phyloP scores from a whole-genome alignment of 495 filamentous ascomycete genomes.

The Lophium mytilinum region DNA sequence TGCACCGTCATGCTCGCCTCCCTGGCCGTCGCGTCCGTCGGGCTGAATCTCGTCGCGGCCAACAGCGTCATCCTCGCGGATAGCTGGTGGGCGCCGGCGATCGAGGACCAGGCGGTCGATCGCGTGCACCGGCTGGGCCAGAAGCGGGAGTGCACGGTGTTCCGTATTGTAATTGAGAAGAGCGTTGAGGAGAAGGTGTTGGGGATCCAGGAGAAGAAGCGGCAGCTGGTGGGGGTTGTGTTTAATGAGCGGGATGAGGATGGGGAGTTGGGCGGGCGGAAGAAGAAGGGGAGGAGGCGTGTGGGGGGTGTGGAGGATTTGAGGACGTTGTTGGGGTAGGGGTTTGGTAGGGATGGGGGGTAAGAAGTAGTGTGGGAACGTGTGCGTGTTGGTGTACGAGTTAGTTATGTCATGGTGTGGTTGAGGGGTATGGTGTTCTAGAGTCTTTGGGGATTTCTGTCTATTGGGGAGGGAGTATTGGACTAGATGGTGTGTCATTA shows the following conservation, averaged over 20 bases:
- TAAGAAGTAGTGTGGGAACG: background rate
- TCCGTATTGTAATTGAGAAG: constrained; percentile 72
- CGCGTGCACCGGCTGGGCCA: constrained; percentile 85
- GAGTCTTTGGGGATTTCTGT: no score
- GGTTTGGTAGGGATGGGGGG: background rate
- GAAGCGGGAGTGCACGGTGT: constrained; percentile 67
- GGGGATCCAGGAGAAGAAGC: constrained; percentile 72
- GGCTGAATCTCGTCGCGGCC: constrained; percentile 80
- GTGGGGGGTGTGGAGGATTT: constrained; percentile 58
- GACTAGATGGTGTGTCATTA: no score
- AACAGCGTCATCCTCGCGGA: constrained; percentile 82
- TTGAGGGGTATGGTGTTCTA: no score
- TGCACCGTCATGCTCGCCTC: constrained; percentile 77
- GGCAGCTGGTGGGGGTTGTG: constrained; percentile 68
- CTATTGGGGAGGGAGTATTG: no score
- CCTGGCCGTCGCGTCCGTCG: constrained; percentile 75
- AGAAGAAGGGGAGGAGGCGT: constrained; percentile 26
- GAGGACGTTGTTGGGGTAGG: constrained; percentile 41
- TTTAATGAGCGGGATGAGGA: constrained; percentile 31
- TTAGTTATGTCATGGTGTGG: no score
- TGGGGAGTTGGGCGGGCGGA: constrained; percentile 8
- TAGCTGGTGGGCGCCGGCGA: constrained; percentile 85
- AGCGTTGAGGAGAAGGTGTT: constrained; percentile 83
- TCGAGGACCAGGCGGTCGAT: constrained; percentile 91
- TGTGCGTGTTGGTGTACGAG: no score